Conservation (phyloP, 306 rosid species). For the Ziziphus jujuba region DNA sequence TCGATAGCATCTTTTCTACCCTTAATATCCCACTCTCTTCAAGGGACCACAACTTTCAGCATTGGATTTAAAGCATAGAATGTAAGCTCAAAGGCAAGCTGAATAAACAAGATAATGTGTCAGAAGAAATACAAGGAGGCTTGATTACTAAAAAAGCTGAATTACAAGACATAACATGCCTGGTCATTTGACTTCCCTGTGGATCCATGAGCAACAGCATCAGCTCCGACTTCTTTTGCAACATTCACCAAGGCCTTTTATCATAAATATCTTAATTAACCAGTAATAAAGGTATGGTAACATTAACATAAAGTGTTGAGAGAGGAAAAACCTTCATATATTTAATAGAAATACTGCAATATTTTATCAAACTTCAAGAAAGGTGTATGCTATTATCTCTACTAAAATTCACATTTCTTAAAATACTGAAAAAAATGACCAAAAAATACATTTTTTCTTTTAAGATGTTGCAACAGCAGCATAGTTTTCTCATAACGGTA, state of each 20-base stretch:
- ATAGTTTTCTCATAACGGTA: neutral
- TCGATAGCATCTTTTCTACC: slow-evolving; percentile 98
- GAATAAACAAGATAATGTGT: slow-evolving; percentile 20
- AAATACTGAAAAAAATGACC: too few species aligned
- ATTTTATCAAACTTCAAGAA: too few species aligned
- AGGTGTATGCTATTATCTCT: too few species aligned
- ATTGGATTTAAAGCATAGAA: slow-evolving; percentile 90
- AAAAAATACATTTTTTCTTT: too few species aligned
- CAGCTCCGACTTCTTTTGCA: slow-evolving; percentile 96
- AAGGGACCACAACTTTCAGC: slow-evolving; percentile 92
- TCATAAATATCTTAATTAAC: neutral
- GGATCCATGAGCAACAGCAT: slow-evolving; percentile 96
- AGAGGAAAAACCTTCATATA: too few species aligned
- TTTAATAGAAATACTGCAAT: too few species aligned
- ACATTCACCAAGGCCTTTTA: slow-evolving; percentile 93
- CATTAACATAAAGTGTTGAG: neutral
- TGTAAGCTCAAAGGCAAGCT: slow-evolving; percentile 95
- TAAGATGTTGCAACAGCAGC: too few species aligned
- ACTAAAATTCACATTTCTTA: too few species aligned
- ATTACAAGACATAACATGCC: slow-evolving; percentile 50
- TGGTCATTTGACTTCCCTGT: slow-evolving; percentile 98
- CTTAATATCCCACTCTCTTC: slow-evolving; percentile 93
- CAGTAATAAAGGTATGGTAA: neutral
- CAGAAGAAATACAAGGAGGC: slow-evolving; percentile 15
- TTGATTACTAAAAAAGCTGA: neutral